Evolutionary conservation across 306 rosid genomes (phyloP), one percentile per base, ranked within the genome.

Genomic region (Corylus avellana): DNA sequence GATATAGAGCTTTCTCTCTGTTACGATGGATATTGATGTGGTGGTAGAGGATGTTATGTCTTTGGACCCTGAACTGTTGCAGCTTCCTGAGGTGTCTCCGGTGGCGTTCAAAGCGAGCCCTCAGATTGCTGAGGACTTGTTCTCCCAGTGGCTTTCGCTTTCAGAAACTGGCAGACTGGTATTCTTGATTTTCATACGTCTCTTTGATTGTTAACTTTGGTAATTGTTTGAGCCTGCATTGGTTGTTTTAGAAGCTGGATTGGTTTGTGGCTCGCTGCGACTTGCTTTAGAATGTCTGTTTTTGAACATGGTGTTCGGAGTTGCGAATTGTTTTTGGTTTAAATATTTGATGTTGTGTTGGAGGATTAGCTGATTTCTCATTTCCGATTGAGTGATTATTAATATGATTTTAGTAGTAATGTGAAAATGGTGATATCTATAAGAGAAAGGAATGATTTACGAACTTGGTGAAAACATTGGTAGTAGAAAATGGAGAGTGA

Each of bases 111-210:
- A 92, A 86, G 50, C 88, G 50, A 87, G 78, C 83, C 92, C 91
- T 53, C 64, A 56, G 78, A 86, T 90, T 73, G 90, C 89, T n/a
- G 97, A 90, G 80, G 91, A 92, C 80, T 84, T 92, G 73, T 92
- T 84, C 62, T 75, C 88, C 47, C 97, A 88, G 86, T 92, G 97
- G 97, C 97, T 92, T 80, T 90, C 94, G 14, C 94, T 90, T 51
- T 92, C 94, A 3, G 91, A 92, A 64, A 92, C 97, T 64, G 78
- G 84, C 58, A 89, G 94, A 77, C 81, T 92, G 97, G 97, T 92
- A 81, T 72, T 49, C 13, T 39, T 64, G 48, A 64, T 35, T 64
- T 8, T 11, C 22, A 18, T 10, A 9, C 7, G 18, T n/a, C 25
- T 42, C 1, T 67, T 42, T 20, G 27, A 42, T 42, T 39, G 42